Percentiles rank a stretch among this genome's conserved stretches.
phyloP scores from a whole-genome alignment of 1,139 yeast genomes.

The Saccharomyces hybrid region DNA sequence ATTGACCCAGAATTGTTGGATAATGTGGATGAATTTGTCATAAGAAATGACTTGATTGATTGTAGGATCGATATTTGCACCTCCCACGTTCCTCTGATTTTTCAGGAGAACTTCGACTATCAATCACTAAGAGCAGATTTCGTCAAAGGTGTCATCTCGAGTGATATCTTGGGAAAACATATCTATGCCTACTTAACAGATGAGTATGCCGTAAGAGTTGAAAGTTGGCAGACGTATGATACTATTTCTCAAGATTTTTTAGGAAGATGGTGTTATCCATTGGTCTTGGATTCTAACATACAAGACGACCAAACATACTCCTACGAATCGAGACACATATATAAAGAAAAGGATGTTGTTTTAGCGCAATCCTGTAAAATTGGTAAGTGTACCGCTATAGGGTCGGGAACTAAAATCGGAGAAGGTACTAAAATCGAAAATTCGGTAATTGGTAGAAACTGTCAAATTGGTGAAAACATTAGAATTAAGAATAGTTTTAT shows the following conservation, averaged over 20 bases:
- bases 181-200: conserved; percentile 78
- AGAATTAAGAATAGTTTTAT: conserved; percentile 64
- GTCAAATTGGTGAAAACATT: conserved; percentile 76
- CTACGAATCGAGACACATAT: conserved; percentile 77
- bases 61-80: conserved; percentile 95
- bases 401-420: conserved; percentile 61
- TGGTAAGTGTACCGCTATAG: conserved; percentile 71
- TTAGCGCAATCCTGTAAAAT: conserved; percentile 88
- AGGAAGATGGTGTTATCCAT: conserved; percentile 88
- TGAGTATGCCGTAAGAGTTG: conserved; percentile 88
- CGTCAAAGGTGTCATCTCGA: conserved; percentile 81
- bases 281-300: conserved; percentile 79
- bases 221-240: conserved; percentile 86
- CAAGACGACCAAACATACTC: conserved; percentile 62
- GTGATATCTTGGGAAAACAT: conserved; percentile 84
- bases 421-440: conserved; percentile 46
- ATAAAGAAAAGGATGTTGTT: conserved; percentile 75
- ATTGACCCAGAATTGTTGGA: conserved; percentile 82
- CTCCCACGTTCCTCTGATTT: conserved; percentile 89
- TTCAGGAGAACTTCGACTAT: conserved; percentile 93
- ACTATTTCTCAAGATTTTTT: conserved; percentile 86
- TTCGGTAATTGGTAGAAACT: conserved; percentile 81
- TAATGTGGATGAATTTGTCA: conserved; percentile 65
- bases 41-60: conserved; percentile 89
- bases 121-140: conserved; percentile 81